Conservation (phyloP, 2,329 filamentous ascomycete species). For the Ophiostoma himal-ulmi region DNA sequence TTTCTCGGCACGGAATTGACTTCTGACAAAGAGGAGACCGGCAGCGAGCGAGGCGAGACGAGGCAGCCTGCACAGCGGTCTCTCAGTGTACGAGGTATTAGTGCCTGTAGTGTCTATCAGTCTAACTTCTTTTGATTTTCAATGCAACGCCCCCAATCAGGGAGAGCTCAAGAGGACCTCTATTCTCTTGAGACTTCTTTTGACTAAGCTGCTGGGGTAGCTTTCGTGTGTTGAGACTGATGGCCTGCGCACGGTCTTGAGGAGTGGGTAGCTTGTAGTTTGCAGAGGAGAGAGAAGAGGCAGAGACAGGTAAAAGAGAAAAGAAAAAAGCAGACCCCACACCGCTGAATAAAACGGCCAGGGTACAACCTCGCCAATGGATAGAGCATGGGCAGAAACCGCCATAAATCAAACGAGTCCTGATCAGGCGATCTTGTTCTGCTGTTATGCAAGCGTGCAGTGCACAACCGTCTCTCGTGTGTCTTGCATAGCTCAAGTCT, state of each 20-base stretch:
- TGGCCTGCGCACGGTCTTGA: not conserved
- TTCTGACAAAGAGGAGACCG: not conserved
- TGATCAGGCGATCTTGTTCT: not conserved
- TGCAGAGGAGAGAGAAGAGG: not conserved
- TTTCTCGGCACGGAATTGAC: not conserved
- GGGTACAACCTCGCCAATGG: not conserved
- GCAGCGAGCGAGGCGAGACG: constrained; percentile 1
- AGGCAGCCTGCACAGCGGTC: not conserved
- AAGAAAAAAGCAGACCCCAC: not conserved
- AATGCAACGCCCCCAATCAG: not conserved
- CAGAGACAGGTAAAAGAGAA: not conserved
- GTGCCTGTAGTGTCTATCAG: not conserved
- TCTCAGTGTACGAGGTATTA: not conserved
- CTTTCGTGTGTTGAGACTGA: constrained; percentile 1
- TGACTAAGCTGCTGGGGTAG: not conserved
- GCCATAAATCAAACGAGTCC: not conserved
- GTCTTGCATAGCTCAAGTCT: not conserved
- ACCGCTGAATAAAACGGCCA: not conserved
- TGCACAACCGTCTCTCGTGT: not conserved
- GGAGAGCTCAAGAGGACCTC: not conserved
- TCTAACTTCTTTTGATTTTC: not conserved
- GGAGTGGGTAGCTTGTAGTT: not conserved
- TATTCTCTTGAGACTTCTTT: not conserved
- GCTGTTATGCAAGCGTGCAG: not conserved
- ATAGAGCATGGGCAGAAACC: not conserved